phyloP scores from a whole-genome alignment of 1,284 basidiomycete species.

The Moniliophthora roreri region DNA sequence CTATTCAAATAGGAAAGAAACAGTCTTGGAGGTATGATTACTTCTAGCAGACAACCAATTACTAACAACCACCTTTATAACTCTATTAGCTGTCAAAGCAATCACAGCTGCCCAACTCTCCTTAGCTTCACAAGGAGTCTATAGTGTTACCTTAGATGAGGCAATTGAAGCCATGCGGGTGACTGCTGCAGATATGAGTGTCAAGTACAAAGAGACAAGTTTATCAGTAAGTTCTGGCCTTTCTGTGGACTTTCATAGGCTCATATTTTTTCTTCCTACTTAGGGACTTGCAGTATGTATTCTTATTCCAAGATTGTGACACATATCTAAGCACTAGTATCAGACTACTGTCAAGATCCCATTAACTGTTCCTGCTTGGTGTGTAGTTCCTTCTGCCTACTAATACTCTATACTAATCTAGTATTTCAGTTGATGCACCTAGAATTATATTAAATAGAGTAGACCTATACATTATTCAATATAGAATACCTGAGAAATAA shows the following conservation, averaged over 20 bases:
- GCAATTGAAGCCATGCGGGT: conserved; percentile 95
- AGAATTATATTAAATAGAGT: too few relatives aligned
- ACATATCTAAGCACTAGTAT: conserved; percentile 15
- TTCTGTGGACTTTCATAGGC: not conserved
- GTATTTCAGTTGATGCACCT: too few relatives aligned
- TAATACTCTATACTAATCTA: too few relatives aligned
- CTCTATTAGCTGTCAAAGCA: conserved; percentile 87
- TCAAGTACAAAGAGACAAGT: conserved; percentile 92
- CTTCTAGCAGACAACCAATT: conserved; percentile 1
- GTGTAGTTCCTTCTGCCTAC: conserved; percentile 14
- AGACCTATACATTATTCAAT: too few relatives aligned
- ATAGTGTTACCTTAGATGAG: conserved; percentile 89
- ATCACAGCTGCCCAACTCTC: conserved; percentile 93
- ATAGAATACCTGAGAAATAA: too few relatives aligned
- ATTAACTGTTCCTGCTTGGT: conserved; percentile 72
- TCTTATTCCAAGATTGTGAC: conserved; percentile 16
- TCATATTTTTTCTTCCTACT: conserved; percentile 9
- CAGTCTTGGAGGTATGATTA: conserved; percentile 71
- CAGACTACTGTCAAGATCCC: conserved; percentile 77
- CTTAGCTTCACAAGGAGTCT: conserved; percentile 86
- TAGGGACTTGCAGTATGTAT: conserved; percentile 65
- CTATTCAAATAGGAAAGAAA: conserved; percentile 66
- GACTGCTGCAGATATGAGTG: conserved; percentile 86
- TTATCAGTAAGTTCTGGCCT: conserved; percentile 60
- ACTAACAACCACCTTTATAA: conserved; percentile 8